A percentile compares a stretch with the other conserved stretches of the same genome.
Conservation (phyloP, 495 filamentous ascomycete genomes). For the Hypoxylon fragiforme region DNA sequence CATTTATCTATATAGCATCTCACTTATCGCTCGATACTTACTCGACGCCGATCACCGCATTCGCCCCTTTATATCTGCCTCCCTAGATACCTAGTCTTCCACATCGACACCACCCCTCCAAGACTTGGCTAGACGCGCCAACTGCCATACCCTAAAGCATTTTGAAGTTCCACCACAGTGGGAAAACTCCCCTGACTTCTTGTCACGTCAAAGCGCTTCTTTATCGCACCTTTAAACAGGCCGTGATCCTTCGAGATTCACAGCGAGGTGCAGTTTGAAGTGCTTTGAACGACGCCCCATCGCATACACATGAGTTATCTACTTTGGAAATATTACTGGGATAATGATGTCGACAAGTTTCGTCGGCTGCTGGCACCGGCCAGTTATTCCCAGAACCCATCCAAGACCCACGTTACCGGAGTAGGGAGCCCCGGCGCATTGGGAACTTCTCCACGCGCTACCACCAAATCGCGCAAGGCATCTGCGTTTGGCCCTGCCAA, state of each 20-base stretch:
- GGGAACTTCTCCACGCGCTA: constrained; percentile 51
- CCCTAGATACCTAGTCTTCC: constrained; percentile 1
- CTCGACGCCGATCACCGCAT: too few species aligned
- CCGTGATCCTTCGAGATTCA: constrained; percentile 78
- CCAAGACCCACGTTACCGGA: constrained; percentile 44
- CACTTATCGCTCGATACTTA: neutral
- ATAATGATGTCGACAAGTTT: constrained; percentile 94
- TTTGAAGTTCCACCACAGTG: neutral
- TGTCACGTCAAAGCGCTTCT: constrained; percentile 43
- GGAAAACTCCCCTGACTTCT: constrained; percentile 6
- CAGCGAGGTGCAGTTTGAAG: constrained; percentile 79
- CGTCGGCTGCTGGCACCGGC: constrained; percentile 75
- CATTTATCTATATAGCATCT: neutral
- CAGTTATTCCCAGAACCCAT: constrained; percentile 54
- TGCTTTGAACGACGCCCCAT: constrained; percentile 55
- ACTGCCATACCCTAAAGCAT: neutral
- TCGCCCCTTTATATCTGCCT: too few species aligned
- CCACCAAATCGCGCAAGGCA: constrained; percentile 50
- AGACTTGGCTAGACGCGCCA: neutral
- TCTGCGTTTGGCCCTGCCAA: constrained; percentile 39
- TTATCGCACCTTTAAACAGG: constrained; percentile 73
- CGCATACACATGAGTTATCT: constrained; percentile 86
- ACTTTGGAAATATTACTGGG: constrained; percentile 93
- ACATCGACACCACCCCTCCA: neutral
- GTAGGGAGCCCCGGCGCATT: constrained; percentile 33